These are phyloP conservation scores for Gossypium davidsonii DNA, from an alignment of 441 rosid species.

Conservation along the genomic window DNA sequence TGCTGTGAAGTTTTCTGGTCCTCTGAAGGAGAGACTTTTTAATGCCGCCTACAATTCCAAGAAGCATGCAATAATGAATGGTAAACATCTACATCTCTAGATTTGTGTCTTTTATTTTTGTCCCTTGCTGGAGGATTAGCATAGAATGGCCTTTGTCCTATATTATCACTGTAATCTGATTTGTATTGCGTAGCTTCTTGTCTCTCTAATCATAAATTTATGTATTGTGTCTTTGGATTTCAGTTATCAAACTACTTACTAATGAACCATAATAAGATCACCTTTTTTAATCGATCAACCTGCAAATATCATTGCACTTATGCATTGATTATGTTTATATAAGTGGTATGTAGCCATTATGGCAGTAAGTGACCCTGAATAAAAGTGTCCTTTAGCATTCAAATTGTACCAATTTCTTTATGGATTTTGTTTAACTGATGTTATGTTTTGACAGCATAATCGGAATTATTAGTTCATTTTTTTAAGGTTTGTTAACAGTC, in stretches of 20 bases:
- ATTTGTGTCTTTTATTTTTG: constrained; percentile 1
- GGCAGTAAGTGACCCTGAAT: neutral
- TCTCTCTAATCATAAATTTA: neutral
- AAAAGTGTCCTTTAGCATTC: neutral
- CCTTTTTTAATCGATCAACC: neutral
- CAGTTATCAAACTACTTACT: neutral
- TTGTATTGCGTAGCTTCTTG: neutral
- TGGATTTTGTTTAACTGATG: neutral
- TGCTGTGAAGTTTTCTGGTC: constrained; percentile 89
- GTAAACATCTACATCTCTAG: constrained; percentile 32
- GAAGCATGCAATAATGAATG: constrained; percentile 85
- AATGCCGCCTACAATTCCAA: constrained; percentile 94
- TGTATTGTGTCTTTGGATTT: neutral
- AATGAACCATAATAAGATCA: neutral
- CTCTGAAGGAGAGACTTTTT: constrained; percentile 74
- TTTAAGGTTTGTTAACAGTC: too few relatives aligned
- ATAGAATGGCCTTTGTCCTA: neutral
- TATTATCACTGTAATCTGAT: neutral
- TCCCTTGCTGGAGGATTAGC: neutral
- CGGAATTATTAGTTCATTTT: neutral
- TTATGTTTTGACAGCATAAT: neutral
- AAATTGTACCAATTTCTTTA: too few relatives aligned
- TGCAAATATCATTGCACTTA: neutral
- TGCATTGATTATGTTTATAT: neutral
- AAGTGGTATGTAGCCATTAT: neutral